Conservation (phyloP, 2,329 filamentous ascomycete species). For the Knufia fluminis region DNA sequence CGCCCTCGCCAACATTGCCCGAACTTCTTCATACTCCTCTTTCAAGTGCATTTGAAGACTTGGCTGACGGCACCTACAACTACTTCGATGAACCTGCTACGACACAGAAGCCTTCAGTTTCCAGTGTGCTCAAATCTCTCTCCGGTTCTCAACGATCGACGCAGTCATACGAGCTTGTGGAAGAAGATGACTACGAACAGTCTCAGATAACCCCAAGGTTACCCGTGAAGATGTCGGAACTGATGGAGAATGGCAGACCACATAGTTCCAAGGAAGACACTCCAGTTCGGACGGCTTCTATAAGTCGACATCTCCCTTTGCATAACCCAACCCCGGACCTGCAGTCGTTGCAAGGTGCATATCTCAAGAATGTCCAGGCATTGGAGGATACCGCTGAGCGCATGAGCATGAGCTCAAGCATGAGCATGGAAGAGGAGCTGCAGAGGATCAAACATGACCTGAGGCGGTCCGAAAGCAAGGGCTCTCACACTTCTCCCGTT, state of each 20-base stretch:
- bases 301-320: slow-evolving; percentile 34
- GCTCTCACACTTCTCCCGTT: slow-evolving; percentile 11
- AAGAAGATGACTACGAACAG: slow-evolving; percentile 37
- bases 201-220: slow-evolving; percentile 18
- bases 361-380: slow-evolving; percentile 41
- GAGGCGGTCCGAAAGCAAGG: slow-evolving; percentile 26
- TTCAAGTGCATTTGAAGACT: slow-evolving; percentile 6
- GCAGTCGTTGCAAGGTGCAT: slow-evolving; percentile 42
- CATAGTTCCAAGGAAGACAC: slow-evolving; percentile 12
- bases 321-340: slow-evolving; percentile 42
- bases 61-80: neutral
- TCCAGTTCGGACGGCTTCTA: slow-evolving; percentile 29
- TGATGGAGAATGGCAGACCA: slow-evolving; percentile 9
- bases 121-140: slow-evolving; percentile 5
- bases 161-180: slow-evolving; percentile 37
- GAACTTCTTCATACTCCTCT: slow-evolving; percentile 2
- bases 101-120: neutral
- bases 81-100: neutral
- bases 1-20: slow-evolving; percentile 3
- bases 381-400: slow-evolving; percentile 41
- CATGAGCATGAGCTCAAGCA: slow-evolving; percentile 39
- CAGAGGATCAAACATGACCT: slow-evolving; percentile 38
- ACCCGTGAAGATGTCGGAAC: neutral
- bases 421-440: slow-evolving; percentile 39
- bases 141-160: slow-evolving; percentile 16